Conservation (phyloP, 2,329 filamentous ascomycete species). For the Pestalotiopsis sp. region DNA sequence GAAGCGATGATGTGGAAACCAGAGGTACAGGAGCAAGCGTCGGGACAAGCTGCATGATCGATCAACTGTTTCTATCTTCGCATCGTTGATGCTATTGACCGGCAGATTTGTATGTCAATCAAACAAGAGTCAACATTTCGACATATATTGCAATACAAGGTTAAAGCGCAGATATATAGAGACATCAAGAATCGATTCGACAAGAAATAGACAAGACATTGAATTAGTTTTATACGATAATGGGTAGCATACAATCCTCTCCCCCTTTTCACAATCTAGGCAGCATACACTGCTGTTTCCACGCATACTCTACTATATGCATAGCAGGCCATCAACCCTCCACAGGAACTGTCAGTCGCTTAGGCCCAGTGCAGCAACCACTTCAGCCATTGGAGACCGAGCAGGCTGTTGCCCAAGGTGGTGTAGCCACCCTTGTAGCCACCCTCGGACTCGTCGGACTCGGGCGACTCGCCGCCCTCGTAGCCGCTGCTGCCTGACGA, state of each 20-base stretch:
- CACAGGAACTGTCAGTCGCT: neutral
- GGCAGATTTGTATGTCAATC: too few species aligned
- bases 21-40: too few species aligned
- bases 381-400: slow-evolving; percentile 5
- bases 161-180: neutral
- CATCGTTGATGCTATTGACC: too few species aligned
- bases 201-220: neutral
- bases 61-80: too few species aligned
- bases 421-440: neutral
- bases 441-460: neutral
- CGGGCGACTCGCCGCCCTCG: neutral
- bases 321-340: neutral
- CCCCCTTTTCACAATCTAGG: neutral
- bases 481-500: neutral
- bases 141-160: too few species aligned
- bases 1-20: too few species aligned
- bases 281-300: neutral
- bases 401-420: neutral
- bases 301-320: neutral
- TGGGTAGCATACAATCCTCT: slow-evolving; percentile 1
- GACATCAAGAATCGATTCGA: neutral
- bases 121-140: too few species aligned
- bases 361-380: slow-evolving; percentile 6
- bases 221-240: neutral
- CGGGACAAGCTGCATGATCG: too few species aligned